Evolutionary conservation across 148 eudicot species (phyloP).

Genomic region (Rhododendron kiyosumense): DNA sequence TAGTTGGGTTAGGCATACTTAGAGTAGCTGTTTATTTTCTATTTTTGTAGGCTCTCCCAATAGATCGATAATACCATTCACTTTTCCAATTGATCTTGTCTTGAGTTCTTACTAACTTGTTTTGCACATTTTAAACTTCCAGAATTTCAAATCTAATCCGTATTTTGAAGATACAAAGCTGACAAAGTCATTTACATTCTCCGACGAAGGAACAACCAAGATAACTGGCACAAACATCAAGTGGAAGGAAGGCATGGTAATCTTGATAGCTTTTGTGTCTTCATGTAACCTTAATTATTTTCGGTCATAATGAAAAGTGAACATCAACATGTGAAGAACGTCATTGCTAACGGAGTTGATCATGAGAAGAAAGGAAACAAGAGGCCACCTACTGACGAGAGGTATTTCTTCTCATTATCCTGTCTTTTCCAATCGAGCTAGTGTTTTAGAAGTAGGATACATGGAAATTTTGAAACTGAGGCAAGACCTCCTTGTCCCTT

Average conservation of each 20-base stretch:
- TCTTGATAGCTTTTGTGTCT: not conserved
- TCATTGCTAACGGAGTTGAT: slow-evolving; percentile 47
- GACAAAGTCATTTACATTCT: slow-evolving; percentile 64
- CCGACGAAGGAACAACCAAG: slow-evolving; percentile 75
- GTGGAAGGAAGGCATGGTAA: slow-evolving; percentile 90
- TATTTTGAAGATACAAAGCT: slow-evolving; percentile 79
- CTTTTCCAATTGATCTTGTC: not conserved
- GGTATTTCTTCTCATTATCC: slow-evolving; percentile 34
- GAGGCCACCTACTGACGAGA: slow-evolving; percentile 54
- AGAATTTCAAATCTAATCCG: slow-evolving; percentile 77
- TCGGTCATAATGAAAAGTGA: not conserved
- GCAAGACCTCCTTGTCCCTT: not conserved
- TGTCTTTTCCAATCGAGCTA: not conserved
- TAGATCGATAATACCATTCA: not conserved
- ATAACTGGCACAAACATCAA: slow-evolving; percentile 67
- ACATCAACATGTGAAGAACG: slow-evolving; percentile 32
- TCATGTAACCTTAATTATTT: slow-evolving; percentile 9
- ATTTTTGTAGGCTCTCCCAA: not conserved
- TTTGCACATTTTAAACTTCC: slow-evolving; percentile 18
- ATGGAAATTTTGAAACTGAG: not conserved
- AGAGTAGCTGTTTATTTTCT: not conserved
- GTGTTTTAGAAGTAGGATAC: not conserved
- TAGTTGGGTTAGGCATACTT: not conserved
- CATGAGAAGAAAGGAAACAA: slow-evolving; percentile 70
- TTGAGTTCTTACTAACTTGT: slow-evolving; percentile 5